Evolutionary conservation across 331 rosid species (phyloP).

Genomic region (Erythrophleum ivorense): DNA sequence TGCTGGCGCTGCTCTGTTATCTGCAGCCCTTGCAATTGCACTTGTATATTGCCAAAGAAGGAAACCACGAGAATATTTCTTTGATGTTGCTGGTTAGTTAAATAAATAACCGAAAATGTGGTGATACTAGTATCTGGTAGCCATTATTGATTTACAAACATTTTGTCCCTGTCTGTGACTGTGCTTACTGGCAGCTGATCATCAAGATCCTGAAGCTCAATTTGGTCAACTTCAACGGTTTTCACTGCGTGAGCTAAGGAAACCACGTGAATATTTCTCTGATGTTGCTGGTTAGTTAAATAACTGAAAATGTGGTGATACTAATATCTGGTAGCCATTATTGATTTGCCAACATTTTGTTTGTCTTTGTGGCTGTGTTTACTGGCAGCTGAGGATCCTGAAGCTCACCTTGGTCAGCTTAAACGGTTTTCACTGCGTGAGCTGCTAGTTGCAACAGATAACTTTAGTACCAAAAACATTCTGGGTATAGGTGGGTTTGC

Average conservation of each 20-base stretch:
- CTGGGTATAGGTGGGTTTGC: too few species aligned
- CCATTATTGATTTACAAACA: neutral
- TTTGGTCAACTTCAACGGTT: too few species aligned
- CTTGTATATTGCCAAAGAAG: neutral
- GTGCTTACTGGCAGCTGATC: neutral
- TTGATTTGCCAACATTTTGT: neutral
- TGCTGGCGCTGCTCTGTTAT: neutral
- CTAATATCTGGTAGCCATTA: too few species aligned
- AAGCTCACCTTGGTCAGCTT: neutral
- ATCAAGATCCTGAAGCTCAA: neutral
- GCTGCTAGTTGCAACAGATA: too few species aligned
- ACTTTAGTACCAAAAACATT: too few species aligned
- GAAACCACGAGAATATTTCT: neutral
- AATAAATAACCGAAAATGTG: too few species aligned
- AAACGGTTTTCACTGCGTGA: too few species aligned
- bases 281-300: neutral
- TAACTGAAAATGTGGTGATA: too few species aligned
- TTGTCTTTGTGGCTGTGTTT: neutral
- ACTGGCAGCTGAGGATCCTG: neutral
- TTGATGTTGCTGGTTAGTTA: conserved; percentile 2
- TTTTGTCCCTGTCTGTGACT: neutral
- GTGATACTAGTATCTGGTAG: too few species aligned
- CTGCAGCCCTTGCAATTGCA: neutral
- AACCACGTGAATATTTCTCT: neutral
- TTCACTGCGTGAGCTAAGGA: neutral